These are phyloP conservation scores for Begonia fuchsioides DNA, from an alignment of 306 rosid genomes.

Conservation along the genomic window DNA sequence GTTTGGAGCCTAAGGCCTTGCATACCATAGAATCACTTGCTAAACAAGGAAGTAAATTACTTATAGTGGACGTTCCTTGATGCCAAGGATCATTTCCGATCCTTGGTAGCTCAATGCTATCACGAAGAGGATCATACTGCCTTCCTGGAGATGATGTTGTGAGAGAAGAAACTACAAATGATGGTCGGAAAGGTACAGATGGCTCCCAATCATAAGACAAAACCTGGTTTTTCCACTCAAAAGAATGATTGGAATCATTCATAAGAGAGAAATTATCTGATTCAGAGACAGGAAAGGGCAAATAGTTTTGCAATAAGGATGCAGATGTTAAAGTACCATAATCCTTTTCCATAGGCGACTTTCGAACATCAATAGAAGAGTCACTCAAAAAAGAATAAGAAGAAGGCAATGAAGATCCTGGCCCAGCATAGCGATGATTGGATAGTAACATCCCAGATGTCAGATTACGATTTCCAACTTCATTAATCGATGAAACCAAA, in stretches of 20 bases:
- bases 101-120: slow-evolving; percentile 63
- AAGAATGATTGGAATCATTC: slow-evolving; percentile 15
- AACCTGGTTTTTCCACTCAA: slow-evolving; percentile 27
- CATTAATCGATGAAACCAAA: slow-evolving; percentile 9
- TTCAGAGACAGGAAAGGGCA: no score
- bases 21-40: slow-evolving; percentile 28
- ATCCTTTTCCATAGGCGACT: no score
- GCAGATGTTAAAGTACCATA: no score
- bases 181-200: slow-evolving; percentile 78
- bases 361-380: no score
- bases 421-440: slow-evolving; percentile 18
- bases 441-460: slow-evolving; percentile 20
- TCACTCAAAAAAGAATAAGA: slow-evolving; percentile 20
- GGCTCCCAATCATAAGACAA: slow-evolving; percentile 76
- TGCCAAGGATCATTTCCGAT: slow-evolving; percentile 41
- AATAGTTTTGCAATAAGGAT: no score
- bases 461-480: slow-evolving; percentile 11
- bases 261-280: slow-evolving; percentile 24
- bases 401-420: slow-evolving; percentile 24
- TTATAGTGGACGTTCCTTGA: slow-evolving; percentile 30
- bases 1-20: slow-evolving; percentile 32
- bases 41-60: slow-evolving; percentile 20
- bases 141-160: slow-evolving; percentile 30
- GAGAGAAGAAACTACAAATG: slow-evolving; percentile 51
- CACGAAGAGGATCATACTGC: slow-evolving; percentile 57